Evolutionary conservation across 1,284 basidiomycete genomes (phyloP).

Genomic region (Tetrapyrgos nigripes): DNA sequence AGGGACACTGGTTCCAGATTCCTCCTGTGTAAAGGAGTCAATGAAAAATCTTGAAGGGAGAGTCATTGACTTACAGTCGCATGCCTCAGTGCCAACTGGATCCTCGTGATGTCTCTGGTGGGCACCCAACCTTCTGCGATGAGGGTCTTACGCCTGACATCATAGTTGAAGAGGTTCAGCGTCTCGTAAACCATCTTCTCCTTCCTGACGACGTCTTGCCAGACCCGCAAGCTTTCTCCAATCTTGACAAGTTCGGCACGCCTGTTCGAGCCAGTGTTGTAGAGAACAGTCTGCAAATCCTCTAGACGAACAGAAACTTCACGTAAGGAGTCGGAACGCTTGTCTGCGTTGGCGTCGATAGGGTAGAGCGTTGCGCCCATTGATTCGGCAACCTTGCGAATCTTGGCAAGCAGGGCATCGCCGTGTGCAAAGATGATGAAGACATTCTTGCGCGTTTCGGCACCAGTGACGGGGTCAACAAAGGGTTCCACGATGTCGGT

Average conservation of each 20-base stretch:
- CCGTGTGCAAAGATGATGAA: conserved; percentile 99
- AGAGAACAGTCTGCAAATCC: conserved; percentile 90
- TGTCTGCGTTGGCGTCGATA: conserved; percentile 94
- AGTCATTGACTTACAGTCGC: conserved; percentile 75
- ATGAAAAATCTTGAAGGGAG: conserved; percentile 2
- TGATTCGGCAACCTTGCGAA: conserved; percentile 97
- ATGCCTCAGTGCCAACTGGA: conserved; percentile 89
- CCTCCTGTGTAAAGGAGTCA: conserved; percentile 63
- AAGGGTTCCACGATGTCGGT: conserved; percentile 96
- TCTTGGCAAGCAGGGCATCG: conserved; percentile 91
- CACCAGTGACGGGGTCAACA: conserved; percentile 82
- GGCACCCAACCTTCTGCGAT: conserved; percentile 99
- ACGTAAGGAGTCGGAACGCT: conserved; percentile 88
- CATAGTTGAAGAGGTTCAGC: conserved; percentile 94
- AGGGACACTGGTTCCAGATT: conserved; percentile 91
- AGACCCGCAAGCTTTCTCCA: conserved; percentile 87
- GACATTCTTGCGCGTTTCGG: conserved; percentile 94
- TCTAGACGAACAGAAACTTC: conserved; percentile 92
- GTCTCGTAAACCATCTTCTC: conserved; percentile 98
- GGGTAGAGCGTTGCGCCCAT: conserved; percentile 98
- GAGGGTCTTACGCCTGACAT: conserved; percentile 92
- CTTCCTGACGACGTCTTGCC: conserved; percentile 94
- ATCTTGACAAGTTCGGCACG: conserved; percentile 87
- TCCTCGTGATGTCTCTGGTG: conserved; percentile 85
- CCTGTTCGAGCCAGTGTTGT: conserved; percentile 89